phyloP scores from a whole-genome alignment of 768 basidiomycete species.

The Rhizopogon vesiculosus region DNA sequence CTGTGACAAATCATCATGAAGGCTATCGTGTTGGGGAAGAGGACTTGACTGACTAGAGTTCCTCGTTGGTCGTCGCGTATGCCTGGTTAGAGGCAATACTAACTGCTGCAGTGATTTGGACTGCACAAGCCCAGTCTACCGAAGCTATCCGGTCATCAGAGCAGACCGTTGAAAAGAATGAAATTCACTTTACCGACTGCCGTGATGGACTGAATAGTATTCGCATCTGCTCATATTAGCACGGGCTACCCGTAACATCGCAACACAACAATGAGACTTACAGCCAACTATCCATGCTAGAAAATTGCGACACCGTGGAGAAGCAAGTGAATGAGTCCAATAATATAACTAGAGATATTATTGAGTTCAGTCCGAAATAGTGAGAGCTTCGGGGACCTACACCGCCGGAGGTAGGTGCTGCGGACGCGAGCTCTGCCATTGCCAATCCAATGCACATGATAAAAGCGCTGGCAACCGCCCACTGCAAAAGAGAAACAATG shows the following conservation, averaged over 20 bases:
- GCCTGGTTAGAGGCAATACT: slow-evolving; percentile 33
- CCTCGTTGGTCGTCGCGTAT: slow-evolving; percentile 38
- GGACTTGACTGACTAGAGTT: slow-evolving; percentile 38
- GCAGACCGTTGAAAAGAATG: background rate
- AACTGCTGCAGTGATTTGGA: slow-evolving; percentile 50
- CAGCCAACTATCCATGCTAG: slow-evolving; percentile 53
- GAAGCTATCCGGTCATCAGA: slow-evolving; percentile 30
- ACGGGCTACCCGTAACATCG: background rate
- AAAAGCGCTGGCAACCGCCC: slow-evolving; percentile 61
- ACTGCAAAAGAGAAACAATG: slow-evolving; percentile 30
- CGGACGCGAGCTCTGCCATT: slow-evolving; percentile 67
- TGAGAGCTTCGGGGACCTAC: slow-evolving; percentile 25
- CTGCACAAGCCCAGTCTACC: slow-evolving; percentile 57
- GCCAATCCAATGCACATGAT: slow-evolving; percentile 59
- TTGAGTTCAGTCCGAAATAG: background rate
- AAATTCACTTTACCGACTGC: slow-evolving; percentile 10
- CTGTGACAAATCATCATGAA: slow-evolving; percentile 37
- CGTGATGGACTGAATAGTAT: slow-evolving; percentile 46
- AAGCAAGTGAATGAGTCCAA: slow-evolving; percentile 45
- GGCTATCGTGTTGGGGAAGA: background rate
- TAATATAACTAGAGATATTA: slow-evolving; percentile 35
- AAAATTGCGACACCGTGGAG: slow-evolving; percentile 38
- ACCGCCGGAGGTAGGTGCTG: slow-evolving; percentile 70
- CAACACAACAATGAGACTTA: slow-evolving; percentile 17
- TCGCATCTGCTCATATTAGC: slow-evolving; percentile 31